Base-by-base conservation (phyloP, 1,139 yeast genomes). In the Saccharomyces pastorianus region DNA sequence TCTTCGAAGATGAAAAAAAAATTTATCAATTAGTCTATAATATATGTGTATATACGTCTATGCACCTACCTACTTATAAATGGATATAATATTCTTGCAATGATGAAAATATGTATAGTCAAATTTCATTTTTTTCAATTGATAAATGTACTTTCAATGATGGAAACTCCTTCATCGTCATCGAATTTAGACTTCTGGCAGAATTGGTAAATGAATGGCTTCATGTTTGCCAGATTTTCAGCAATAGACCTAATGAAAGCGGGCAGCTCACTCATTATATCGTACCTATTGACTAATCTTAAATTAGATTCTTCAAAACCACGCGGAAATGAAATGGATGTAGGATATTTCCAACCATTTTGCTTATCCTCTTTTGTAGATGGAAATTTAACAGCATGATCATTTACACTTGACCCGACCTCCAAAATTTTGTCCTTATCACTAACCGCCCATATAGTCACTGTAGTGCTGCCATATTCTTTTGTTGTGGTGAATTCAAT, bases 181-280 rank as follows among this genome's bases (percentile, higher is more conserved):
- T 56, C 56, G 49, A 57, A 63, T 14, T 56, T 53, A 9, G 64
- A 56, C n/a, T 76, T 74, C 71, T 88, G 88, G 67, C 85, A 78
- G 73, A 80, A 89, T 73, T 88, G 96, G 71, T 87, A 89, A 61
- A 89, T 85, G 72, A 80, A 88, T 23, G 96, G 96, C 69, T 82
- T 84, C 51, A 95, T 81, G 50, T 95, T 95, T 3, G 91, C 88
- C 54, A 88, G 87, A 48, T 90, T 91, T 59, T 85, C 80, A 46
- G 85, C 96, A 52, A 88, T 81, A 60, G 82, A 82, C 72, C 85
- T 88, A 59, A 89, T 88, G 67, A 88, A 85, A 61, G 80, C 81
- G 13, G 96, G 96, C 58, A 89, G 82, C 72, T 89, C 96, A 32
- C 90, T 87, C 89, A 89, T 84, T 56, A 89, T 95, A 68, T 89